Percentiles rank a stretch among this genome's conserved stretches.
Conservation (phyloP, 768 basidiomycete genomes). For the Lactarius vividus region DNA sequence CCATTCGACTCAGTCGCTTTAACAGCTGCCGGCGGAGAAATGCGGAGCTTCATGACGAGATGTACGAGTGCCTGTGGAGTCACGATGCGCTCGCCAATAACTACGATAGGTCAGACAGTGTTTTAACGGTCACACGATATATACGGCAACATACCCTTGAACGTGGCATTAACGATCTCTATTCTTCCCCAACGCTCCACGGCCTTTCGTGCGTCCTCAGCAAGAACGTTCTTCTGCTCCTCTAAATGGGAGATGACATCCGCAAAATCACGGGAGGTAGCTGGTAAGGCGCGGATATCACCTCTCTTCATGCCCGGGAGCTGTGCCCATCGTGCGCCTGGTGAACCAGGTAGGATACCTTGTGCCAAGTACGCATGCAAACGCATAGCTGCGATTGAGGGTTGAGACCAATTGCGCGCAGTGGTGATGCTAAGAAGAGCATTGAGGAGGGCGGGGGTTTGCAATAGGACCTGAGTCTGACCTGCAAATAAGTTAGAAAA, state of each 20-base stretch:
- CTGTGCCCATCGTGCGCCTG: slow-evolving; percentile 56
- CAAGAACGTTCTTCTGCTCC: slow-evolving; percentile 48
- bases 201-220: slow-evolving; percentile 57
- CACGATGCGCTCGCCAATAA: slow-evolving; percentile 86
- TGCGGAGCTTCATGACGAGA: slow-evolving; percentile 77
- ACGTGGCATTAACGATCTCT: slow-evolving; percentile 77
- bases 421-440: slow-evolving; percentile 80
- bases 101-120: slow-evolving; percentile 38
- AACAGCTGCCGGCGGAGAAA: slow-evolving; percentile 49
- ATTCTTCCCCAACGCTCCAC: slow-evolving; percentile 69
- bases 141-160: slow-evolving; percentile 62
- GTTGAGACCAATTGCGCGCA: slow-evolving; percentile 85
- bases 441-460: slow-evolving; percentile 67
- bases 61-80: slow-evolving; percentile 88
- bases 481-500: slow-evolving; percentile 43
- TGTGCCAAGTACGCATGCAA: slow-evolving; percentile 83
- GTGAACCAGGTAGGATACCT: slow-evolving; percentile 63
- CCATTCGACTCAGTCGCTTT: slow-evolving; percentile 32
- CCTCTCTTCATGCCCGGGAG: slow-evolving; percentile 67
- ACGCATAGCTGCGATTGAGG: slow-evolving; percentile 75
- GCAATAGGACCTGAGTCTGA: slow-evolving; percentile 67
- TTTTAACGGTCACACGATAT: not conserved
- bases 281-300: slow-evolving; percentile 45
- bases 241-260: slow-evolving; percentile 51
- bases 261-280: slow-evolving; percentile 39